Evolutionary conservation across 192 early-diverging fungal species (phyloP).

Genomic region (Coemansia furcata): DNA sequence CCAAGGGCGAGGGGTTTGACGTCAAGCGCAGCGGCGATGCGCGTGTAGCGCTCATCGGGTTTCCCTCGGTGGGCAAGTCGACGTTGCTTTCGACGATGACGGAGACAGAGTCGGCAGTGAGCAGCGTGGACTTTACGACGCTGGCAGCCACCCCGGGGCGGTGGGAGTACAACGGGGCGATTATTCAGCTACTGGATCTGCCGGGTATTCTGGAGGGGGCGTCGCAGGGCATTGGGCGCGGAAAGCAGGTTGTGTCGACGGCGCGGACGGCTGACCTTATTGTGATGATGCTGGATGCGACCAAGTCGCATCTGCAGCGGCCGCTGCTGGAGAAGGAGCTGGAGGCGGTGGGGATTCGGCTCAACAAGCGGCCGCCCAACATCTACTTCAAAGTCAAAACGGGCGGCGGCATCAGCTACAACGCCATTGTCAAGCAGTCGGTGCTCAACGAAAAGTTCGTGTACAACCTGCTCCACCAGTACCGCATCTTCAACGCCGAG

Average conservation of each 20-base stretch:
- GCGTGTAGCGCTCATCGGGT: constrained; percentile 91
- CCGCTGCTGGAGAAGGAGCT: constrained; percentile 87
- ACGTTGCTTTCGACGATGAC: constrained; percentile 91
- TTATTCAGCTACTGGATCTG: constrained; percentile 96
- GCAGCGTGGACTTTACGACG: constrained; percentile 94
- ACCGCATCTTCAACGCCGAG: constrained; percentile 98
- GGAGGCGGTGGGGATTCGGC: constrained; percentile 92
- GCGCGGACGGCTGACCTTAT: constrained; percentile 95
- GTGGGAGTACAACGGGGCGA: constrained; percentile 92
- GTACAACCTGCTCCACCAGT: constrained; percentile 92
- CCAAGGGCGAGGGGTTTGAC: constrained; percentile 90
- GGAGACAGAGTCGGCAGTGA: constrained; percentile 85
- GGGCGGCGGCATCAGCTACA: constrained; percentile 95
- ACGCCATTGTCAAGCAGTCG: constrained; percentile 84
- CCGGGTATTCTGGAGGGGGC: constrained; percentile 99
- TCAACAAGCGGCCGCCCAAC: constrained; percentile 85
- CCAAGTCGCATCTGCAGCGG: constrained; percentile 83
- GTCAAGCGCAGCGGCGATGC: constrained; percentile 98
- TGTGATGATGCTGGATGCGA: constrained; percentile 98
- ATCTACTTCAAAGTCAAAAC: constrained; percentile 98
- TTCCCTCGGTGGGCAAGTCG: constrained; percentile 99
- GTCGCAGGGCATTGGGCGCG: constrained; percentile 95
- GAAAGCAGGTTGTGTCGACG: constrained; percentile 95
- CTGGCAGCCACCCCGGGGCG: constrained; percentile 94
- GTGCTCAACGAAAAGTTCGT: constrained; percentile 88